Conservation (phyloP, 768 basidiomycete genomes). For the Trametes meyenii region DNA sequence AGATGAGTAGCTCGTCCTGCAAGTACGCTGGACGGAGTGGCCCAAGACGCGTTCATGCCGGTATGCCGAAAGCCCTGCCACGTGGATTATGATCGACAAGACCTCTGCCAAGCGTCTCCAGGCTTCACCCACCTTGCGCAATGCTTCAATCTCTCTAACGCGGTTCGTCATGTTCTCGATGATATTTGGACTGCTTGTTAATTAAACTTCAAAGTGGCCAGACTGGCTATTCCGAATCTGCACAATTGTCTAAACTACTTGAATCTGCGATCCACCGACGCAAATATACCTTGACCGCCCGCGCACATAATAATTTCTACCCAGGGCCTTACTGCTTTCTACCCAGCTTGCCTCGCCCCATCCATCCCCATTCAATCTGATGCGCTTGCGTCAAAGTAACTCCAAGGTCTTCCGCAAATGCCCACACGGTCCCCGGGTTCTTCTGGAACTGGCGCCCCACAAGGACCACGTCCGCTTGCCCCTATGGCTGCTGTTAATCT, state of each 20-base stretch:
- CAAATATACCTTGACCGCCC: no score
- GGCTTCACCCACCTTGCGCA: neutral
- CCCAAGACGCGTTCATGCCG: slow-evolving; percentile 10
- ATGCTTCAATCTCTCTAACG: neutral
- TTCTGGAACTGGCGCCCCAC: slow-evolving; percentile 53
- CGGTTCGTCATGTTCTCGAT: neutral
- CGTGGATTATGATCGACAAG: slow-evolving; percentile 6
- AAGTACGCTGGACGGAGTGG: neutral
- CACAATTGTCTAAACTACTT: no score
- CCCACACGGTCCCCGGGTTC: slow-evolving; percentile 54
- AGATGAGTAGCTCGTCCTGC: neutral
- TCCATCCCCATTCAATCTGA: slow-evolving; percentile 60
- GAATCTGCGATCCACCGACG: no score
- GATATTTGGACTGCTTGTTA: no score
- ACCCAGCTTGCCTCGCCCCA: slow-evolving; percentile 33
- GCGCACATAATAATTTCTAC: no score
- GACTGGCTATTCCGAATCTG: no score
- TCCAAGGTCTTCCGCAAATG: slow-evolving; percentile 59
- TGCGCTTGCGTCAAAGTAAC: slow-evolving; percentile 48
- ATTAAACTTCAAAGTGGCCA: no score
- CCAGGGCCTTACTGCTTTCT: neutral
- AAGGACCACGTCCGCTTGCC: slow-evolving; percentile 55
- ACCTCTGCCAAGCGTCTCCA: neutral
- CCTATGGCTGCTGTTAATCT: slow-evolving; percentile 45
- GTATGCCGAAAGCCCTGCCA: neutral